Evolutionary conservation across 768 basidiomycete species (phyloP).

Genomic region (Lactarius psammicola): DNA sequence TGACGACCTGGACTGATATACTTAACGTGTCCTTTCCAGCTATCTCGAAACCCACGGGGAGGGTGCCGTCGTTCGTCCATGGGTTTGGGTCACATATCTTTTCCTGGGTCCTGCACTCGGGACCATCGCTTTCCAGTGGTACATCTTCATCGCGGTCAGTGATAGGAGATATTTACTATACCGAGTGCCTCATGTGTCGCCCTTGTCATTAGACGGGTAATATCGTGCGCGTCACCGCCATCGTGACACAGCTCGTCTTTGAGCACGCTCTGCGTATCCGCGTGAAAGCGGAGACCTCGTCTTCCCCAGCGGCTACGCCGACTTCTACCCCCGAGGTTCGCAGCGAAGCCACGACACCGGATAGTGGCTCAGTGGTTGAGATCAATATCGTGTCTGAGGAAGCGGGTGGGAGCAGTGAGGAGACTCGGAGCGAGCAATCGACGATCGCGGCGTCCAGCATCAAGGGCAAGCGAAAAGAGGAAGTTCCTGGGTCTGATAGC

Average conservation of each 20-base stretch:
- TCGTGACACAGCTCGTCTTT: conserved; percentile 55
- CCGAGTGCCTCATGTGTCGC: background rate
- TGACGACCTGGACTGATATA: background rate
- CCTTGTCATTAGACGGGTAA: conserved; percentile 34
- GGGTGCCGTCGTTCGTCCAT: conserved; percentile 53
- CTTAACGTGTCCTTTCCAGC: conserved; percentile 32
- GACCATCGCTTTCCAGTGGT: conserved; percentile 52
- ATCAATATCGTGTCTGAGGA: conserved; percentile 1
- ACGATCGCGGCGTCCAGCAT: conserved; percentile 17
- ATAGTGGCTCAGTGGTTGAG: conserved; percentile 30
- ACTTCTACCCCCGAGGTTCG: conserved; percentile 28
- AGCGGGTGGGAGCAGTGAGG: conserved; percentile 22
- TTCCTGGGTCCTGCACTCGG: conserved; percentile 48
- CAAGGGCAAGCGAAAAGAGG: conserved; percentile 28
- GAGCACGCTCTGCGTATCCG: conserved; percentile 55
- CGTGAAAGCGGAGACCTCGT: conserved; percentile 43
- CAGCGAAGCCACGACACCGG: conserved; percentile 29
- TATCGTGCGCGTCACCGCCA: conserved; percentile 42
- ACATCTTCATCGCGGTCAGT: conserved; percentile 42
- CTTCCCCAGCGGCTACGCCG: conserved; percentile 30
- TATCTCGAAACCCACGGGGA: conserved; percentile 57
- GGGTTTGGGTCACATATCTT: conserved; percentile 63
- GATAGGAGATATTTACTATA: background rate
- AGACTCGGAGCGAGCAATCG: conserved; percentile 26
- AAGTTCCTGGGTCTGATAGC: background rate